phyloP scores from a whole-genome alignment of 2,329 filamentous ascomycete species.

The Ophiocordyceps camponoti-floridani region DNA sequence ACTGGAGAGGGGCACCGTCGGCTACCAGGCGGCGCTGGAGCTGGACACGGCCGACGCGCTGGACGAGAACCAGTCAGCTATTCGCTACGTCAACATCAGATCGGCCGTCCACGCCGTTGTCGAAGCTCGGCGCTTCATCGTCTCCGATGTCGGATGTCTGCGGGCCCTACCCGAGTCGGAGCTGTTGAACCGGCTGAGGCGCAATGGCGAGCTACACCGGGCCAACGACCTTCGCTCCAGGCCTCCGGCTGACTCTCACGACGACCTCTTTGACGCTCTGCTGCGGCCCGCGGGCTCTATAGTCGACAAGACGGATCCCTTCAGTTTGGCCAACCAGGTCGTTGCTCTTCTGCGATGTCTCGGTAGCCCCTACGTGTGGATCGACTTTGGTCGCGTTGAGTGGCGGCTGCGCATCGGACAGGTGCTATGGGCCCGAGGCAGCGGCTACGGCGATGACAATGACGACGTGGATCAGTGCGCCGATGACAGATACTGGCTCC shows the following conservation, averaged over 20 bases:
- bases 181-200: conserved; percentile 40
- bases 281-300: conserved; percentile 37
- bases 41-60: conserved; percentile 45
- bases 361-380: conserved; percentile 48
- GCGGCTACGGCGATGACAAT: conserved; percentile 21
- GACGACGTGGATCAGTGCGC: conserved; percentile 36
- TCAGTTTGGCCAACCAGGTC: conserved; percentile 52
- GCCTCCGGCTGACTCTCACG: conserved; percentile 39
- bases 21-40: conserved; percentile 51
- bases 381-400: conserved; percentile 57
- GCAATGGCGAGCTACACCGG: conserved; percentile 36
- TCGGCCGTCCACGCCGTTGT: conserved; percentile 34
- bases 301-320: conserved; percentile 38
- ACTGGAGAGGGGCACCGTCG: conserved; percentile 51
- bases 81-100: conserved; percentile 34
- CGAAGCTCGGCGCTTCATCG: conserved; percentile 38
- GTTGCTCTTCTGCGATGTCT: conserved; percentile 48
- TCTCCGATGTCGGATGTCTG: conserved; percentile 33
- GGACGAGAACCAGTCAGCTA: conserved; percentile 42
- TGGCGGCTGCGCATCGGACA: conserved; percentile 60
- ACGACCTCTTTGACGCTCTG: conserved; percentile 41
- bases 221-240: conserved; percentile 31
- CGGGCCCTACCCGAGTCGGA: conserved; percentile 37
- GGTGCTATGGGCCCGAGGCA: conserved; percentile 42
- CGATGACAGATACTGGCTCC: conserved; percentile 48